Conservation (phyloP, 441 rosid genomes). For the Eruca vesicaria region DNA sequence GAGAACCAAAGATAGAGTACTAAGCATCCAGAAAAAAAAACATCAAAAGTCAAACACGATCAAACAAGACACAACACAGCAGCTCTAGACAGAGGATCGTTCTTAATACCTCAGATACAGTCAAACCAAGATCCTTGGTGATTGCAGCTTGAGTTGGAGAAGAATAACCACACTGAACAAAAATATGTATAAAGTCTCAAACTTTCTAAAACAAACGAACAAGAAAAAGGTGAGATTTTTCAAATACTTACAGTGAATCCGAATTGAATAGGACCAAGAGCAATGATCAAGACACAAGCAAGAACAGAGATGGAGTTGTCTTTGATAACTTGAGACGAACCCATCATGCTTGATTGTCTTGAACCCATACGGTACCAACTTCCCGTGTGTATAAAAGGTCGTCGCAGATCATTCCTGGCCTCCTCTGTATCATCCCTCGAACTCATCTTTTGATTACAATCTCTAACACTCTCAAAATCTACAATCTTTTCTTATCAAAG, state of each 20-base stretch:
- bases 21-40: conserved; percentile 28
- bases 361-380: conserved; percentile 68
- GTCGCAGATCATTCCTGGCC: conserved; percentile 45
- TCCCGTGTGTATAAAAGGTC: conserved; percentile 67
- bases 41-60: conserved; percentile 12
- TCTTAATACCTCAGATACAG: conserved; percentile 51
- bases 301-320: conserved; percentile 66
- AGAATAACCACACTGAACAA: conserved; percentile 61
- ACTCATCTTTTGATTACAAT: conserved; percentile 41
- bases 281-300: conserved; percentile 62
- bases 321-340: conserved; percentile 55
- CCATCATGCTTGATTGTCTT: conserved; percentile 56
- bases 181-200: background rate
- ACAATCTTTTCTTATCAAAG: conserved; percentile 6
- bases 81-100: background rate
- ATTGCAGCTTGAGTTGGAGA: conserved; percentile 69
- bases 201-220: background rate
- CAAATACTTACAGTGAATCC: conserved; percentile 53
- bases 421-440: conserved; percentile 62
- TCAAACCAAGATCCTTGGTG: conserved; percentile 54
- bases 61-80: background rate
- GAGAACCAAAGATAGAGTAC: conserved; percentile 72
- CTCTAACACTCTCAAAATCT: conserved; percentile 5
- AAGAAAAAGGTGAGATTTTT: conserved; percentile 6
- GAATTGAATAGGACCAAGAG: conserved; percentile 70